These are phyloP conservation scores for Diplocarpon mali DNA, from an alignment of 2,329 filamentous ascomycete species.

Conservation along the genomic window DNA sequence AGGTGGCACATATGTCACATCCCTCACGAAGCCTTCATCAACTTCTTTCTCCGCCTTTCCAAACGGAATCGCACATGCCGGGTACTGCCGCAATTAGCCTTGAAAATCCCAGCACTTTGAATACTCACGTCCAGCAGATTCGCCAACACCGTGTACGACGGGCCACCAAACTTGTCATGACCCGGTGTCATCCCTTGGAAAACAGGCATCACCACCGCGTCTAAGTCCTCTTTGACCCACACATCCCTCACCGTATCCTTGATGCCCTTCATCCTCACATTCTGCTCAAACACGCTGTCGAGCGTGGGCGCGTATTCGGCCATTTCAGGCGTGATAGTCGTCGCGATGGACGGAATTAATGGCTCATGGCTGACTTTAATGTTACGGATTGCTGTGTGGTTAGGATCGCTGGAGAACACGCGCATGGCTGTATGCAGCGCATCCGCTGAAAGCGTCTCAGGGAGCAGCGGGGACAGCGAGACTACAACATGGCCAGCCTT, in stretches of 20 bases:
- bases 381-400: neutral
- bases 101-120: neutral
- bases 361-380: constrained; percentile 31
- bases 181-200: constrained; percentile 38
- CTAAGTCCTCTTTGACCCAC: constrained; percentile 32
- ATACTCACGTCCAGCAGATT: constrained; percentile 40
- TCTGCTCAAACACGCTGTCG: constrained; percentile 8
- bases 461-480: constrained; percentile 15
- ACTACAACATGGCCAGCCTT: constrained; percentile 36
- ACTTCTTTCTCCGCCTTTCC: constrained; percentile 31
- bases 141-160: constrained; percentile 37
- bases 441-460: neutral
- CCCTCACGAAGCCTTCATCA: constrained; percentile 24
- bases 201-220: constrained; percentile 5
- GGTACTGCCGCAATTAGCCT: constrained; percentile 31
- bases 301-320: constrained; percentile 13
- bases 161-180: constrained; percentile 38
- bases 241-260: constrained; percentile 30
- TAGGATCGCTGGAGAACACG: constrained; percentile 8
- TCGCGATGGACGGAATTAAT: constrained; percentile 31
- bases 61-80: constrained; percentile 38
- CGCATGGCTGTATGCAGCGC: constrained; percentile 1
- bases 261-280: constrained; percentile 1
- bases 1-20: constrained; percentile 2
- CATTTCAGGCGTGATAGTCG: constrained; percentile 5